Evolutionary conservation across 768 basidiomycete genomes (phyloP).

Genomic region (Hericium erinaceus): DNA sequence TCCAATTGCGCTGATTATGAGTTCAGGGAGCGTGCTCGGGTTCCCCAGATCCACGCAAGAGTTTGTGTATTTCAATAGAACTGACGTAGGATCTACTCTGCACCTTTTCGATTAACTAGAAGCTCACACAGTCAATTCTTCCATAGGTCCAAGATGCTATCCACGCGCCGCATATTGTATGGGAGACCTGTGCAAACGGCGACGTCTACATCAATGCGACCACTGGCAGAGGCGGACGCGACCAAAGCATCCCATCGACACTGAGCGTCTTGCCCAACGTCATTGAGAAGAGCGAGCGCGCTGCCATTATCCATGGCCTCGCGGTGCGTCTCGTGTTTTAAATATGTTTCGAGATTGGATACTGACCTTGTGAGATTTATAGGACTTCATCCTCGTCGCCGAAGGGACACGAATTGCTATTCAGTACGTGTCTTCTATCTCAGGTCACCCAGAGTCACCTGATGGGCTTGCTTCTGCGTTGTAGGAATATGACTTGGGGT

Average conservation of each 20-base stretch:
- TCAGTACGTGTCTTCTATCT: constrained; percentile 16
- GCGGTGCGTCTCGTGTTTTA: constrained; percentile 14
- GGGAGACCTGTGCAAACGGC: constrained; percentile 19
- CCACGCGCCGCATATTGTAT: constrained; percentile 27
- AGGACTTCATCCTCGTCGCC: constrained; percentile 28
- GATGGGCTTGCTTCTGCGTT: neutral
- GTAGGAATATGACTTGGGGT: constrained; percentile 28
- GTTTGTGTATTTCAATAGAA: constrained; percentile 49
- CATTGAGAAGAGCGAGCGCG: constrained; percentile 27
- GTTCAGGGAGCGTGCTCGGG: constrained; percentile 31
- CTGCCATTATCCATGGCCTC: constrained; percentile 25
- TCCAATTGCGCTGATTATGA: neutral
- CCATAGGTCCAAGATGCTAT: constrained; percentile 27
- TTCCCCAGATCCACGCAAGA: constrained; percentile 33
- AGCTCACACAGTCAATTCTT: neutral
- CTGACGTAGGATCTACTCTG: constrained; percentile 24
- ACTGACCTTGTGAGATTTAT: neutral
- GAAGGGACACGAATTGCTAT: constrained; percentile 29
- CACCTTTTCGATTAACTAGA: neutral
- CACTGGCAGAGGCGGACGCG: constrained; percentile 18
- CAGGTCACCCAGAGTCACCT: neutral
- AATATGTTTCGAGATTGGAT: too few relatives aligned
- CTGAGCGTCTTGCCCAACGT: constrained; percentile 28
- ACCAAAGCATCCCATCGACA: constrained; percentile 23
- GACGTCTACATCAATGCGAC: constrained; percentile 21